A percentile compares a stretch with the other conserved stretches of the same genome.
phyloP scores from a whole-genome alignment of 2,329 filamentous ascomycete species.

The Pezicula neosporulosa region DNA sequence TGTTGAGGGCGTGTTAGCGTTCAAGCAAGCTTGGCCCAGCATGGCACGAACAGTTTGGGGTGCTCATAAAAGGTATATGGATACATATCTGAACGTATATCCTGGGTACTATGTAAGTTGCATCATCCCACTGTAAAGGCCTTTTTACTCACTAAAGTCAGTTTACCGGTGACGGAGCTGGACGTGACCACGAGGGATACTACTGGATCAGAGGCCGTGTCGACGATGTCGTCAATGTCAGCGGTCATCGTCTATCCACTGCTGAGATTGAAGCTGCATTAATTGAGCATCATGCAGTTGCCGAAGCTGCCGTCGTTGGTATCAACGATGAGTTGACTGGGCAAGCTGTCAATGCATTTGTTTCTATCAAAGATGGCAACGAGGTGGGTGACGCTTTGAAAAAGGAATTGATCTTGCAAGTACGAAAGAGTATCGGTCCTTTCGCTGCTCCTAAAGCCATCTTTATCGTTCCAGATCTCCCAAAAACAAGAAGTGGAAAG shows the following conservation, averaged over 20 bases:
- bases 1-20: conserved; percentile 86
- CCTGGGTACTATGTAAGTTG: conserved; percentile 92
- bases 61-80: conserved; percentile 97
- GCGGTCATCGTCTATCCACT: conserved; percentile 91
- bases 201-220: conserved; percentile 99
- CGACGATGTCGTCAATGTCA: conserved; percentile 98
- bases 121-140: neutral
- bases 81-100: conserved; percentile 97
- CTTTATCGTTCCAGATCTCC: conserved; percentile 86
- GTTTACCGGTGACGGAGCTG: conserved; percentile 93
- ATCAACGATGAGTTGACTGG: conserved; percentile 91
- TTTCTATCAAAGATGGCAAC: conserved; percentile 82
- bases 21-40: conserved; percentile 97
- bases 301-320: conserved; percentile 93
- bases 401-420: conserved; percentile 92
- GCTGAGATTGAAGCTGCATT: conserved; percentile 97
- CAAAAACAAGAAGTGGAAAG: conserved; percentile 97
- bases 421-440: conserved; percentile 94
- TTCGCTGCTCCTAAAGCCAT: conserved; percentile 96
- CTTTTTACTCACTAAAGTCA: conserved; percentile 29
- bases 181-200: conserved; percentile 95
- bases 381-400: conserved; percentile 75
- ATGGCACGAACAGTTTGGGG: conserved; percentile 99
- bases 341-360: conserved; percentile 96
- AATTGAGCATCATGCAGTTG: conserved; percentile 85